Conservation (phyloP, 352 stramenopile species). For the Saprolegnia parasitica region DNA sequence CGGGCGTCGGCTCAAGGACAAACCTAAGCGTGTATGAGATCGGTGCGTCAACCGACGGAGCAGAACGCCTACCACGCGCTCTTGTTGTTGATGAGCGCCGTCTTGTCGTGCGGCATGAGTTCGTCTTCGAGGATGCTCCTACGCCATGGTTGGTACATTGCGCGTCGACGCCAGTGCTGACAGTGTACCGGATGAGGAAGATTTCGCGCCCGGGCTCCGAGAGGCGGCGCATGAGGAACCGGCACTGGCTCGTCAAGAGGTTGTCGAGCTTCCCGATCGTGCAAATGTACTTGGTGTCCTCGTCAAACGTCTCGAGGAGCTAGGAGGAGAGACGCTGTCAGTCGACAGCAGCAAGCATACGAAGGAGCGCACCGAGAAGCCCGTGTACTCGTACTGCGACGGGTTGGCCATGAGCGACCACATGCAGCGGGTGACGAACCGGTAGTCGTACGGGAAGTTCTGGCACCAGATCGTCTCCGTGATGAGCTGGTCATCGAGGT, state of each 20-base stretch:
- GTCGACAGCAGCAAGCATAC: not conserved
- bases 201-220: conserved; percentile 13
- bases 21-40: conserved; percentile 12
- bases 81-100: conserved; percentile 24
- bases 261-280: not conserved
- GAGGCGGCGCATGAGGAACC: conserved; percentile 6
- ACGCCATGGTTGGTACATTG: conserved; percentile 1
- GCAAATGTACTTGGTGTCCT: conserved; percentile 8
- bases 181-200: conserved; percentile 17
- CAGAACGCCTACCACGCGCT: conserved; percentile 20
- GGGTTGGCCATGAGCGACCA: not conserved
- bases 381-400: not conserved
- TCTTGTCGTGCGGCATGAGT: conserved; percentile 1
- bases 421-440: not conserved
- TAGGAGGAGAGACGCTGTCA: not conserved
- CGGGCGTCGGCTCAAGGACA: not conserved
- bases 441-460: not conserved
- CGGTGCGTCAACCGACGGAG: no score
- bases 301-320: conserved; percentile 10
- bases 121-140: conserved; percentile 26
- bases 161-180: not conserved
- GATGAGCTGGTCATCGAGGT: conserved; percentile 15
- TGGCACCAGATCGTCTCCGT: not conserved
- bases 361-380: not conserved
- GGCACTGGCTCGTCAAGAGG: not conserved